Evolutionary conservation across 2,329 filamentous ascomycete genomes (phyloP), one percentile per base, ranked within the genome.

Genomic region (Akanthomyces muscarius): DNA sequence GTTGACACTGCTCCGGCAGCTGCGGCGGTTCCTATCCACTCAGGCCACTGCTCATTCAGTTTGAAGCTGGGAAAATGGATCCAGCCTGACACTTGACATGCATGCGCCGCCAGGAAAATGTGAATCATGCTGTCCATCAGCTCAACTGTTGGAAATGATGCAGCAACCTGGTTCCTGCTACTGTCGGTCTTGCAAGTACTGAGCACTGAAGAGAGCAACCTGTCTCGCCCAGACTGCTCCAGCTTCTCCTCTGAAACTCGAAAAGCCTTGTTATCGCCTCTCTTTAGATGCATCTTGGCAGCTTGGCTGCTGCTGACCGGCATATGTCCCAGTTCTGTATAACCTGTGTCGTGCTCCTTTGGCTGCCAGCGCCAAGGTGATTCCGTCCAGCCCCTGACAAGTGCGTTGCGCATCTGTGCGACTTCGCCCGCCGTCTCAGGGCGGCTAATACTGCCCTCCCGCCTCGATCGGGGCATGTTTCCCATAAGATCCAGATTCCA

Each of bases 161-260:
- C 82, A 21, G 81, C 84, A 23, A 85, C 83, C 56, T 77, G 81
- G 64, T 70, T 81, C 73, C 73, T 81, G 74, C 73, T 82, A 68
- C 75, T 74, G 66, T 77, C 77, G 45, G 77, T 77, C 53, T 81
- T 82, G 67, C 83, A 87, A 4, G 82, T 85, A 56, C 81, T 79
- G 42, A 91, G 75, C 1, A 90, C 83, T 63, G 90, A 80, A 13
- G 83, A 86, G 62, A 91, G 76, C 1, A 90, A 81, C 53, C 81
- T 81, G 71, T 91, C 89, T 4, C 86, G 81, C 23, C 77, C 79
- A 6, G 80, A 74, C 28, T 75, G 70, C 33, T 81, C 77, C 21
- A 85, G 67, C 51, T 74, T 79, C 48, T 82, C 79, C 3, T 73
- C 69, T 47, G 80, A 68, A 14, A 81, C 74, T 53, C 76, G 74